Conservation (phyloP, 2,329 filamentous ascomycete genomes). For the Tothia fuscella region DNA sequence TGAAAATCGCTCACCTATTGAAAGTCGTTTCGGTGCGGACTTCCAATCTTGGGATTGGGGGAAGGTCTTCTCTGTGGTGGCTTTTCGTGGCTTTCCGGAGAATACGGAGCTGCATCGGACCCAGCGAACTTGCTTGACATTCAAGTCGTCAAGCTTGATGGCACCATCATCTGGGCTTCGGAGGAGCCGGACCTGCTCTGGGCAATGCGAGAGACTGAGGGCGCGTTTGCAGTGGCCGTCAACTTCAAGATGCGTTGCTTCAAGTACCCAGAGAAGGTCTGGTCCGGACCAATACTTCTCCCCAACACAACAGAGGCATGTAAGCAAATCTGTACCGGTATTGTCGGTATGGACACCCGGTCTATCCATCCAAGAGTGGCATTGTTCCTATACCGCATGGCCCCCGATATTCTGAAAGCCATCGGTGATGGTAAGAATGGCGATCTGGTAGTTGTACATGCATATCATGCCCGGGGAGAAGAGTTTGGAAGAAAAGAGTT, state of each 20-base stretch:
- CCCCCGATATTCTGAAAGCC: conserved; percentile 3
- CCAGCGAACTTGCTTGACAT: conserved; percentile 30
- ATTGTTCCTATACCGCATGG: conserved; percentile 8
- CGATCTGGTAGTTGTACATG: conserved; percentile 10
- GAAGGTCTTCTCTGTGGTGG: conserved; percentile 27
- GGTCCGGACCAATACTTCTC: conserved; percentile 7
- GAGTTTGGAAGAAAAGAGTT: conserved; percentile 5
- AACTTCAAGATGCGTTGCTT: conserved; percentile 19
- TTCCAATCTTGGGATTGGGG: conserved; percentile 28
- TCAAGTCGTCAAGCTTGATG: conserved; percentile 27
- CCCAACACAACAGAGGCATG: neutral
- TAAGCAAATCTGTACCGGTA: neutral
- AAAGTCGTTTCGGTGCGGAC: conserved; percentile 24
- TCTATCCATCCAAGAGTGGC: neutral
- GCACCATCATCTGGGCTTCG: conserved; percentile 26
- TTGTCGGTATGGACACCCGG: conserved; percentile 1
- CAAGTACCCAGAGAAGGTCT: conserved; percentile 19
- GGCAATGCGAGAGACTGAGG: conserved; percentile 30
- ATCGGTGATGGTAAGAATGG: conserved; percentile 8
- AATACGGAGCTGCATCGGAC: conserved; percentile 28
- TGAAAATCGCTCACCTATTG: neutral
- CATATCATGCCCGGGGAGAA: conserved; percentile 8
- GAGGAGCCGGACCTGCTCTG: conserved; percentile 29
- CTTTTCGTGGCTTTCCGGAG: conserved; percentile 27
- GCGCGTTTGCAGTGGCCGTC: conserved; percentile 22